A percentile compares a stretch with the other conserved stretches of the same genome.
These are phyloP conservation scores for Zoysia matrella DNA, from an alignment of 202 grass and related monocot species.

Conservation along the genomic window DNA sequence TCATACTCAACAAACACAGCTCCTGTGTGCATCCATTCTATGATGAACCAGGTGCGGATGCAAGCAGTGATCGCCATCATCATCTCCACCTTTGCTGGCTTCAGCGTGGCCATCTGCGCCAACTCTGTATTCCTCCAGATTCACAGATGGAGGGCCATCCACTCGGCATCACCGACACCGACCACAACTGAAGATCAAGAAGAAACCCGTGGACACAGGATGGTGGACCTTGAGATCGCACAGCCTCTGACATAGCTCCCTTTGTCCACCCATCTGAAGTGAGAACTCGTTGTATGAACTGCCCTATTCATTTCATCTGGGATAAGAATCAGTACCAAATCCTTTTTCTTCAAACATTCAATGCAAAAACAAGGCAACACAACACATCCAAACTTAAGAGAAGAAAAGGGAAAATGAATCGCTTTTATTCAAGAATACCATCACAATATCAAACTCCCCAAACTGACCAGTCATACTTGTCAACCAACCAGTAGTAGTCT, in stretches of 20 bases:
- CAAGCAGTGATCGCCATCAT: conserved; percentile 89
- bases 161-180: not conserved
- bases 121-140: conserved; percentile 62
- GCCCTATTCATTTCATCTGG: not conserved
- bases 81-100: conserved; percentile 86
- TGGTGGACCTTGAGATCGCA: conserved; percentile 18
- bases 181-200: not conserved
- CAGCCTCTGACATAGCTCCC: conserved; percentile 16
- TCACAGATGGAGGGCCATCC: conserved; percentile 55
- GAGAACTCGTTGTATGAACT: conserved; percentile 23
- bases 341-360: not conserved
- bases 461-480: not conserved
- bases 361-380: not conserved
- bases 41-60: conserved; percentile 54
- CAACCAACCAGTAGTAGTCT: not conserved
- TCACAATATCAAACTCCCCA: not conserved
- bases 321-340: not conserved
- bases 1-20: too few relatives aligned
- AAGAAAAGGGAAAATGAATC: too few relatives aligned
- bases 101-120: conserved; percentile 73
- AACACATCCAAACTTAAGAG: not conserved
- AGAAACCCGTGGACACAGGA: not conserved
- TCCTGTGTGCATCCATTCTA: too few relatives aligned
- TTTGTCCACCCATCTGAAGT: not conserved
- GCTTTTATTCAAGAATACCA: too few relatives aligned